Conservation (phyloP, 108 stramenopile species). For the Chaetoceros tenuissimus region DNA sequence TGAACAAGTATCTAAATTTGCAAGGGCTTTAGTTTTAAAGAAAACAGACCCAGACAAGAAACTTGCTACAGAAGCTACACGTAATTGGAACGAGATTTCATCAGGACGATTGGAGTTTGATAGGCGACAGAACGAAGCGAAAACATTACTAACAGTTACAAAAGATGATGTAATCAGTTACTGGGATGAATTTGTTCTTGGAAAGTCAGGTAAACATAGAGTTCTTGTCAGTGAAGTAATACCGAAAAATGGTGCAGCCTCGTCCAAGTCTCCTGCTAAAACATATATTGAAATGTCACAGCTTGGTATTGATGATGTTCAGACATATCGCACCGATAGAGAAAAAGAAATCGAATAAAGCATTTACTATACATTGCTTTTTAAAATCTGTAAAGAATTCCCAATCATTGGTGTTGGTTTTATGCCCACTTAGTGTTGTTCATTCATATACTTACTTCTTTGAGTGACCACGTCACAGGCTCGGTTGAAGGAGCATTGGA, state of each 20-base stretch:
- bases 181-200: slow-evolving; percentile 53
- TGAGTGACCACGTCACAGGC: no score
- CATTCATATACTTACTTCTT: no score
- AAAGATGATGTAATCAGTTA: slow-evolving; percentile 68
- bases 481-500: no score
- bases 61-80: slow-evolving; percentile 60
- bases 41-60: slow-evolving; percentile 80
- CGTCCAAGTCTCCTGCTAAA: slow-evolving; percentile 13
- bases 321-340: not conserved
- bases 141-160: slow-evolving; percentile 44
- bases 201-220: slow-evolving; percentile 33
- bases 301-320: not conserved
- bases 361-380: no score
- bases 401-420: no score
- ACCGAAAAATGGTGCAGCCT: slow-evolving; percentile 46
- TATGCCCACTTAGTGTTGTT: no score
- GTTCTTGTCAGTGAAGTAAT: slow-evolving; percentile 60
- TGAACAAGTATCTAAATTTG: slow-evolving; percentile 50
- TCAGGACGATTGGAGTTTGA: slow-evolving; percentile 66
- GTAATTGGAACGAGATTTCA: slow-evolving; percentile 81
- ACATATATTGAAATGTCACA: not conserved
- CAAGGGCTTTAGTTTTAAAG: slow-evolving; percentile 61
- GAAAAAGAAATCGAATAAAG: not conserved
- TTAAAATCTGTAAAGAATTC: no score
- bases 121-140: slow-evolving; percentile 54